Evolutionary conservation across 306 rosid species (phyloP).

Genomic region (Cicer pinnatifidum): DNA sequence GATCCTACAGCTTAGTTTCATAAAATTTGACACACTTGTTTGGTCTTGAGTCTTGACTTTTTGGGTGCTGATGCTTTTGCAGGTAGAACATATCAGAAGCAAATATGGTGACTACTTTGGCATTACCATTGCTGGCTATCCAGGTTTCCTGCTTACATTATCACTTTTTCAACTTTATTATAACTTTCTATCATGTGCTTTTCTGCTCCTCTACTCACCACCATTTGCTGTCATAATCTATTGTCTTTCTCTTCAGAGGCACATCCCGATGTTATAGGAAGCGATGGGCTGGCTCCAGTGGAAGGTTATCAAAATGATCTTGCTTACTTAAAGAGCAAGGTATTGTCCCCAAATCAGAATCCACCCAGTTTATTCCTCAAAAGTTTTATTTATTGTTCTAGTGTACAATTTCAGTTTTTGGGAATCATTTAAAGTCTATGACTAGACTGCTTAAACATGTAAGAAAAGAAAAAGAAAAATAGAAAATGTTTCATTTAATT

Average conservation of each 20-base stretch:
- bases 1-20: constrained; percentile 25
- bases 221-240: constrained; percentile 31
- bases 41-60: constrained; percentile 37
- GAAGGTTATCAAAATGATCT: constrained; percentile 86
- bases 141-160: constrained; percentile 58
- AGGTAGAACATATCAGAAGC: constrained; percentile 85
- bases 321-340: constrained; percentile 86
- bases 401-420: constrained; percentile 27
- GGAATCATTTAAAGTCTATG: constrained; percentile 1
- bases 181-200: neutral
- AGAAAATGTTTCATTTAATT: constrained; percentile 21
- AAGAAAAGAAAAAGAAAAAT: constrained; percentile 1
- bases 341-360: constrained; percentile 36
- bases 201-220: constrained; percentile 11
- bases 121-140: constrained; percentile 95
- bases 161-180: constrained; percentile 33
- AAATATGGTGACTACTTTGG: constrained; percentile 91
- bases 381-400: constrained; percentile 25
- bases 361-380: constrained; percentile 10
- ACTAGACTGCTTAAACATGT: neutral
- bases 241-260: constrained; percentile 63
- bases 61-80: constrained; percentile 26
- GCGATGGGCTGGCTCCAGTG: constrained; percentile 69
- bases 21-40: constrained; percentile 26
- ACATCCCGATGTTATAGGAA: constrained; percentile 84